Evolutionary conservation across 805 yeast genomes (phyloP), one percentile per base, ranked within the genome.

Genomic region (Candida insectorum): DNA sequence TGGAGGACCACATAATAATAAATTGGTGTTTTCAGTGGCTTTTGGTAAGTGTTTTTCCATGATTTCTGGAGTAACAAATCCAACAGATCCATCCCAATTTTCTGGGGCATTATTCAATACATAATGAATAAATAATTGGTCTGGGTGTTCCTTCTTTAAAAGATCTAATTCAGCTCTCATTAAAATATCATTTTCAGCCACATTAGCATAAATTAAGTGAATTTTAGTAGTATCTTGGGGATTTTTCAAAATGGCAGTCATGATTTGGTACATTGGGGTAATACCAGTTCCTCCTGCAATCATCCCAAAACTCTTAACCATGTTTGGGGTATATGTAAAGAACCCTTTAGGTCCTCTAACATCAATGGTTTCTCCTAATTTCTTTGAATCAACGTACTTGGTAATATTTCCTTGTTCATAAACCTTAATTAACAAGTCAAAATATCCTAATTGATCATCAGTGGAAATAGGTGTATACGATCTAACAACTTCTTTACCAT

Each of bases 221-320:
- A 87, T 77, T 51, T 79, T 74, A 39, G 97, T 89, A 30, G 69
- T 72, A 62, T 91, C 97, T 12, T 71, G 64, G 16, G 94, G 91
- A 56, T 89, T 78, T 37, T 69, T 64, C 49, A 79, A 79, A 45
- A 89, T 81, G 10, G 94, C 85, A 48, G 85, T 83, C 47, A 89
- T 78, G 47, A 88, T 81, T 68, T 88, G 96, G 62, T 79, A 86
- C 96, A 88, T 88, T 56, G 96, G 96, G 6, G 96, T 83, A 51
- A 88, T 83, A 58, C 97, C 97, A 24, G 97, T 86, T 52, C 97
- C 97, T 47, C 97, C 97, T 26, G 96, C 95, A 45, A 91, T 79
- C 97, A 89, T 89, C 34, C 83, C 87, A 39, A 89, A 71, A 40
- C 74, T 71, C 38, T 71, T 65, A 37, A 75, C 79, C 79, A 82